Percentiles rank a stretch among this genome's conserved stretches.
Conservation (phyloP, 257 asterid genomes). For the Primulina huaijiensis region DNA sequence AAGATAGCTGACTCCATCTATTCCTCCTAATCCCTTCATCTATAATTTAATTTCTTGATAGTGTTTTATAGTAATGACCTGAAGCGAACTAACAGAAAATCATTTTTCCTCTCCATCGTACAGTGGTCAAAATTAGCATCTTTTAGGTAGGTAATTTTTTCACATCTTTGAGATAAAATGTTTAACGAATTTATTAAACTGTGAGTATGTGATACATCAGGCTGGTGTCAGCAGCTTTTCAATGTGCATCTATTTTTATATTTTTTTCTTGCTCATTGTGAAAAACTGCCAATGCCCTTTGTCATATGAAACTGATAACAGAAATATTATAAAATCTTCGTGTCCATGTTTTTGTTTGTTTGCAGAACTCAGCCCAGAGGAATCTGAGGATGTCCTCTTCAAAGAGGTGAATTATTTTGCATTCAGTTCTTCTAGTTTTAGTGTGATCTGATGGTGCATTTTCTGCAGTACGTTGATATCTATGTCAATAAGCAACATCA, state of each 20-base stretch:
- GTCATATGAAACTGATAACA: background rate
- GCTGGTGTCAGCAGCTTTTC: background rate
- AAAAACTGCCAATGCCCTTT: slow-evolving; percentile 1
- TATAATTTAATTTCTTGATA: too few relatives aligned
- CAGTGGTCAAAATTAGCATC: background rate
- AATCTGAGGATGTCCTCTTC: slow-evolving; percentile 95
- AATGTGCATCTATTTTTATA: background rate
- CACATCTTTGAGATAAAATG: background rate
- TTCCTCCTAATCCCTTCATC: background rate
- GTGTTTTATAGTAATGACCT: background rate
- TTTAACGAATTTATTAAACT: background rate
- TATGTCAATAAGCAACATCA: background rate
- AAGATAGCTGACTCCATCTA: too few relatives aligned
- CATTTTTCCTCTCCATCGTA: background rate
- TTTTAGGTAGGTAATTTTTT: background rate
- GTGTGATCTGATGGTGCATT: background rate
- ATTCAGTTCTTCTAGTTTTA: slow-evolving; percentile 22
- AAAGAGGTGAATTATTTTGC: slow-evolving; percentile 63
- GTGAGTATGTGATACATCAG: background rate
- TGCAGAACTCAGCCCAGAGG: slow-evolving; percentile 92
- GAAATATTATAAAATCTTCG: background rate
- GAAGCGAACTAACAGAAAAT: background rate
- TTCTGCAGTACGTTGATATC: slow-evolving; percentile 11
- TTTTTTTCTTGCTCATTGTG: slow-evolving; percentile 9
- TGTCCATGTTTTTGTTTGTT: slow-evolving; percentile 17